phyloP scores from a whole-genome alignment of 805 yeast genomes.

The Barnettozyma sp. region DNA sequence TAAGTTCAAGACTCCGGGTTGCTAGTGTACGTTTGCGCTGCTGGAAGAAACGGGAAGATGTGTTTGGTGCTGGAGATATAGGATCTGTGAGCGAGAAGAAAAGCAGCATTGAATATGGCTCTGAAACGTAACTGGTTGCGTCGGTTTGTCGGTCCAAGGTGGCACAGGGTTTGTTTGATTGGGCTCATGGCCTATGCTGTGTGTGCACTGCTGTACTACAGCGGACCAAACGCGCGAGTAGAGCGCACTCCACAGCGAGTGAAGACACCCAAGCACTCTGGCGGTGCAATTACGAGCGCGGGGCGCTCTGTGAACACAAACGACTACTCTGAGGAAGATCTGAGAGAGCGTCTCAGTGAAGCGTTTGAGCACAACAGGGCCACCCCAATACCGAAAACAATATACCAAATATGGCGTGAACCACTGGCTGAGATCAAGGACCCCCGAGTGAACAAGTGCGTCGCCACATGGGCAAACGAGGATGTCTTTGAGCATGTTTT shows the following conservation, averaged over 20 bases:
- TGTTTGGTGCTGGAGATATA: too few species aligned
- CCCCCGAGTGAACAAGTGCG: constrained; percentile 16
- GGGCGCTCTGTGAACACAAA: constrained; percentile 9
- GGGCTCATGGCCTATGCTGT: too few species aligned
- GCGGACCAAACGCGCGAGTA: neutral
- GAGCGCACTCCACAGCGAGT: too few species aligned
- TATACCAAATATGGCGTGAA: constrained; percentile 47
- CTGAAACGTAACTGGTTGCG: too few species aligned
- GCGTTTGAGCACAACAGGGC: constrained; percentile 16
- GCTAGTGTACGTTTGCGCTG: too few species aligned
- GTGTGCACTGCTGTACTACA: neutral
- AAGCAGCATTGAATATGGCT: too few species aligned
- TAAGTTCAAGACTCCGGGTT: too few species aligned
- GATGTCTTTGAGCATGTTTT: constrained; percentile 15
- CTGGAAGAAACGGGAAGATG: too few species aligned
- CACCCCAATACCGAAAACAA: constrained; percentile 32
- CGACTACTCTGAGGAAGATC: constrained; percentile 16
- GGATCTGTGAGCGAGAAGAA: too few species aligned
- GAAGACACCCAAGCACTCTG: constrained; percentile 11
- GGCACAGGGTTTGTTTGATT: too few species aligned
- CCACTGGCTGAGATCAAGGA: constrained; percentile 24
- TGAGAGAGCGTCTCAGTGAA: constrained; percentile 12
- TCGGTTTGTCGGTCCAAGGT: too few species aligned
- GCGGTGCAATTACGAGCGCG: too few species aligned
- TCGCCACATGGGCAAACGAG: constrained; percentile 18